These are phyloP conservation scores for Aspergillus sp. DNA, from an alignment of 2,329 filamentous ascomycete genomes.

Conservation along the genomic window DNA sequence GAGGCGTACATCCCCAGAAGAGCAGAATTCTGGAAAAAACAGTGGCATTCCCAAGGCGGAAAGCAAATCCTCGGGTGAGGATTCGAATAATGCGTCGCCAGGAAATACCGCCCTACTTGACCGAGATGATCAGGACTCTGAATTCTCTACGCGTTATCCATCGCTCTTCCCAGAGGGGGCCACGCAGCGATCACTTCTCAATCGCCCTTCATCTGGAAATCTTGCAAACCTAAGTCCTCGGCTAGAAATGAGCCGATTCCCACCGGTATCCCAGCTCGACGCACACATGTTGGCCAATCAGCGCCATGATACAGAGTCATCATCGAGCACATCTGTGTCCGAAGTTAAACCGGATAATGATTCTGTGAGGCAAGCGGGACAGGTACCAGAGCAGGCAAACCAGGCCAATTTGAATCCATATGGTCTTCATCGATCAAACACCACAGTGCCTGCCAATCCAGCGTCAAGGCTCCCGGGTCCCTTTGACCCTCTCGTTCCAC, in stretches of 20 bases:
- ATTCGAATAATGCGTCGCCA: background rate
- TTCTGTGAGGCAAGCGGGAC: background rate
- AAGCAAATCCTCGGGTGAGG: background rate
- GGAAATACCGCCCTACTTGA: conserved; percentile 22
- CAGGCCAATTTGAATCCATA: no score
- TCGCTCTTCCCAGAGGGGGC: conserved; percentile 22
- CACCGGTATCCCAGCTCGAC: conserved; percentile 34
- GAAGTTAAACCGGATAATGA: background rate
- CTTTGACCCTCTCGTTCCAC: conserved; percentile 14
- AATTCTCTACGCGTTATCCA: conserved; percentile 30
- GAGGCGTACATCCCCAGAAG: background rate
- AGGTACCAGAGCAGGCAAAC: background rate
- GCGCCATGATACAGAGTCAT: conserved; percentile 4
- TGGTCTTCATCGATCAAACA: conserved; percentile 17
- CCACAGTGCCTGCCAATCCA: conserved; percentile 17
- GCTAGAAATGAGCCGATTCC: conserved; percentile 25
- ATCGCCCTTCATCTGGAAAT: conserved; percentile 5
- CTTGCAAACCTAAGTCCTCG: conserved; percentile 16
- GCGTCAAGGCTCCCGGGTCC: conserved; percentile 18
- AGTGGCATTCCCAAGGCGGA: background rate
- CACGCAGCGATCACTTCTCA: conserved; percentile 1
- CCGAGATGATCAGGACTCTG: conserved; percentile 22
- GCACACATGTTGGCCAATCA: conserved; percentile 26
- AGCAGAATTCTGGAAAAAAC: background rate
- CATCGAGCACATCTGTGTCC: background rate